phyloP scores from a whole-genome alignment of 1,284 basidiomycete genomes.

The Puccinia triticina region DNA sequence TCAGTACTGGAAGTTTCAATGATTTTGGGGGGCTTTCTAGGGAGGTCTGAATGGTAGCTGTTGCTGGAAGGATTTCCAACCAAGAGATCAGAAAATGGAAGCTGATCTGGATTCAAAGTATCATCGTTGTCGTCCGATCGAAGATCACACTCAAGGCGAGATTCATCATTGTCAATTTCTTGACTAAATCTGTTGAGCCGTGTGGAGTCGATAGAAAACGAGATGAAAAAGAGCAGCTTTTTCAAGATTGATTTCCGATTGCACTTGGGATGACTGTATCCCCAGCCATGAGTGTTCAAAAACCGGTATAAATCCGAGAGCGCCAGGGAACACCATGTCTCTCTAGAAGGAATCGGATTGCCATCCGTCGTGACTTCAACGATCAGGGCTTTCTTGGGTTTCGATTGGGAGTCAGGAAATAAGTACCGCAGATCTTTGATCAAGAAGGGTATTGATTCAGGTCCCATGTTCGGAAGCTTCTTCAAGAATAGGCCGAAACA shows the following conservation, averaged over 20 bases:
- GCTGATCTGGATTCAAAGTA: neutral
- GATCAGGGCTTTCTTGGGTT: neutral
- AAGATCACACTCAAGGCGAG: neutral
- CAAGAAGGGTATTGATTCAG: conserved; percentile 12
- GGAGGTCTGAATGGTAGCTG: neutral
- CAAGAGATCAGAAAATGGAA: neutral
- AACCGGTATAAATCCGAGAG: conserved; percentile 3
- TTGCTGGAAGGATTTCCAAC: neutral
- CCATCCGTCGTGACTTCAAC: neutral
- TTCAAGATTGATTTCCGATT: neutral
- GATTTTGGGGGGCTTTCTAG: neutral
- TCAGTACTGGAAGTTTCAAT: neutral
- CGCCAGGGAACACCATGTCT: neutral
- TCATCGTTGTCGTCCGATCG: neutral
- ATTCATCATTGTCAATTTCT: neutral
- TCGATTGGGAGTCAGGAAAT: neutral
- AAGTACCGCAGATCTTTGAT: neutral
- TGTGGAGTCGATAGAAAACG: neutral
- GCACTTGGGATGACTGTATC: neutral
- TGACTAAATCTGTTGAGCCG: neutral
- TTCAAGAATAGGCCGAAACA: conserved; percentile 13
- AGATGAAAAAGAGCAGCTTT: neutral
- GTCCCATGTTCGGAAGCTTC: neutral
- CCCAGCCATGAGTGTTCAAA: neutral
- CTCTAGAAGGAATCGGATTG: neutral